A percentile compares a stretch with the other conserved stretches of the same genome.
Evolutionary conservation across 2,329 filamentous ascomycete genomes (phyloP).

Genomic region (Pseudogymnoascus sp.): DNA sequence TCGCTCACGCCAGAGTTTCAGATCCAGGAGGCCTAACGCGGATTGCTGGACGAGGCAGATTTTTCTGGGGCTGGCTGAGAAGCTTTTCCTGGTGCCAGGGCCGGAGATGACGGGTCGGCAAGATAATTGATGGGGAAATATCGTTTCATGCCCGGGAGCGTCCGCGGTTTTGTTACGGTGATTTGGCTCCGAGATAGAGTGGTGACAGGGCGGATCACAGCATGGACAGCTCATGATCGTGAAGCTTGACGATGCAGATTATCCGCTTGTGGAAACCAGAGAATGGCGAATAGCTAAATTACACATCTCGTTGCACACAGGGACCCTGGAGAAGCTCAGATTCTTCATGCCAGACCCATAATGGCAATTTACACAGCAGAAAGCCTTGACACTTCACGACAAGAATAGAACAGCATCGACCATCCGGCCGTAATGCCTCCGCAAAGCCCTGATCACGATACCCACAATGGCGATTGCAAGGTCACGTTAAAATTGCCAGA

Average conservation of each 20-base stretch:
- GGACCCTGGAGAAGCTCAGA: constrained; percentile 1
- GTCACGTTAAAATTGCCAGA: constrained; percentile 3
- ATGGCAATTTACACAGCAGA: background rate
- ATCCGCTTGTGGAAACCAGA: background rate
- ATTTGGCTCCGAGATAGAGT: background rate
- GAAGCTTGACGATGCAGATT: background rate
- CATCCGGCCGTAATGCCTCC: background rate
- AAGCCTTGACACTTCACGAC: constrained; percentile 5
- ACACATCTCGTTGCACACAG: background rate
- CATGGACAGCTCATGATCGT: background rate
- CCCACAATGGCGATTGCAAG: background rate
- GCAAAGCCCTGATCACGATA: background rate
- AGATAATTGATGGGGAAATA: background rate
- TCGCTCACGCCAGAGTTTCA: background rate
- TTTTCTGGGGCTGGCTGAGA: background rate
- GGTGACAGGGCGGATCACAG: background rate
- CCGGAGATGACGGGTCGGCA: background rate
- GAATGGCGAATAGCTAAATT: constrained; percentile 3
- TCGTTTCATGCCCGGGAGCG: background rate
- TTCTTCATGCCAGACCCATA: background rate
- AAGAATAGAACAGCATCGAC: background rate
- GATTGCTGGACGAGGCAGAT: background rate
- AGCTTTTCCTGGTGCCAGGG: background rate
- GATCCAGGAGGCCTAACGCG: background rate
- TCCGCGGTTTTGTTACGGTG: background rate